A percentile compares a stretch with the other conserved stretches of the same genome.
Evolutionary conservation across 163 green algal species (phyloP).

Genomic region (Chlorella variabilis): DNA sequence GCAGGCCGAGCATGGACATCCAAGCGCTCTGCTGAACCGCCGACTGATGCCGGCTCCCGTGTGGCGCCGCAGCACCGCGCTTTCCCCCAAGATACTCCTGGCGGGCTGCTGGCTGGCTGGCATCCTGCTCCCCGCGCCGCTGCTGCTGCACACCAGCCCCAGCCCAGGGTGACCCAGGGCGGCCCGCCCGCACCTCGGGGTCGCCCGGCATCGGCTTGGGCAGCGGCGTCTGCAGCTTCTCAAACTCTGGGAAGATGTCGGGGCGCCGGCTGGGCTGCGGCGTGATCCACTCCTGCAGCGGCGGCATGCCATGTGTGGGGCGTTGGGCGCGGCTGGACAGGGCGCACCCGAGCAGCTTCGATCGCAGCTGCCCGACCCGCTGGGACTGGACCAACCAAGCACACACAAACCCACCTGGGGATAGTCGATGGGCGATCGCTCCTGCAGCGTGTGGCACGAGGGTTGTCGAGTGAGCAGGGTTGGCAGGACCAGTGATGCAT

Average conservation of each 20-base stretch:
- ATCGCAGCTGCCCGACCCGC: too few relatives aligned
- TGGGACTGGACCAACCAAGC: too few relatives aligned
- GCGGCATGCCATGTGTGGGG: background rate
- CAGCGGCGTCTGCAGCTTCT: constrained; percentile 84
- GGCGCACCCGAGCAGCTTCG: too few relatives aligned
- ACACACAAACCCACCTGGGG: too few relatives aligned
- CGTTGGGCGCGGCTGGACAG: too few relatives aligned
- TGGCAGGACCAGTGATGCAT: too few relatives aligned
- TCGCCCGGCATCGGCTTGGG: constrained; percentile 88
- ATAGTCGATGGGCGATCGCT: constrained; percentile 73
- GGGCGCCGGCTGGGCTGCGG: constrained; percentile 88
- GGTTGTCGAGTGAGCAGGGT: background rate
- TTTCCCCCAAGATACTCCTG: too few relatives aligned
- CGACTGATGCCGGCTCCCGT: too few relatives aligned
- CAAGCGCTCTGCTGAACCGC: too few relatives aligned
- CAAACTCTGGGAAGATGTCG: constrained; percentile 97
- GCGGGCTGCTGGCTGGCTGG: too few relatives aligned
- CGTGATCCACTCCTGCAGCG: constrained; percentile 92
- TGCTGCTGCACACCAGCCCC: background rate
- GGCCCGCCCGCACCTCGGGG: constrained; percentile 73
- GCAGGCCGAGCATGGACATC: background rate
- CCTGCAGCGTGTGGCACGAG: background rate
- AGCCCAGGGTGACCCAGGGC: background rate
- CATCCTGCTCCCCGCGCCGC: too few relatives aligned
- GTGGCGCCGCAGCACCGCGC: too few relatives aligned